These are phyloP conservation scores for Tolypocladium nubicola DNA, from an alignment of 2,329 filamentous ascomycete genomes.

Conservation along the genomic window DNA sequence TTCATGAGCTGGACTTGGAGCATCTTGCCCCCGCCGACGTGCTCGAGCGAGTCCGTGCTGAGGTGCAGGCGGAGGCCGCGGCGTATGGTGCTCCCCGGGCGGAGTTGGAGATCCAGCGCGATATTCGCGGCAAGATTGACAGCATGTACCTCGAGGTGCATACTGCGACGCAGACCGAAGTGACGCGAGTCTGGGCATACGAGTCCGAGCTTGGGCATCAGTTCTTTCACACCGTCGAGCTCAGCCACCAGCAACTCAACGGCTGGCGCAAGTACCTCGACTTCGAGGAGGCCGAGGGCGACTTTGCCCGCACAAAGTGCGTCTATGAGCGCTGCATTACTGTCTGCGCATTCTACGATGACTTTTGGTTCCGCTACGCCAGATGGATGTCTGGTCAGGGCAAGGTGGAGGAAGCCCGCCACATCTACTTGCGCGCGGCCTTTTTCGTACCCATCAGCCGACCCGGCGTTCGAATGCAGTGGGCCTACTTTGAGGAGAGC, in stretches of 20 bases:
- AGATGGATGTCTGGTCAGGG: conserved; percentile 81
- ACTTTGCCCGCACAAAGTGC: conserved; percentile 64
- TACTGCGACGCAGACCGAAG: conserved; percentile 72
- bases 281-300: conserved; percentile 81
- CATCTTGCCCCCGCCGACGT: conserved; percentile 63
- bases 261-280: conserved; percentile 98
- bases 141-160: conserved; percentile 73
- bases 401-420: conserved; percentile 83
- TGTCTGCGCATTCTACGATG: conserved; percentile 88
- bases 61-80: conserved; percentile 57
- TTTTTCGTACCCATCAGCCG: conserved; percentile 84
- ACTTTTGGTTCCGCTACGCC: conserved; percentile 96
- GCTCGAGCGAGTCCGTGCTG: conserved; percentile 57
- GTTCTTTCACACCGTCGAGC: conserved; percentile 92
- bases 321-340: conserved; percentile 91
- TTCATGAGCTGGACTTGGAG: conserved; percentile 58
- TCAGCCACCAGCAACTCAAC: conserved; percentile 71
- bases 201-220: conserved; percentile 91
- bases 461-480: conserved; percentile 76
- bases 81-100: conserved; percentile 42
- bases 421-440: conserved; percentile 81
- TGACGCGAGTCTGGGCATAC: conserved; percentile 86
- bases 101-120: conserved; percentile 73
- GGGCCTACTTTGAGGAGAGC: conserved; percentile 91
- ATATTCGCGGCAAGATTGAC: conserved; percentile 72